Conservation (phyloP, 2,329 filamentous ascomycete genomes). For the Trichoderma endophyticum region DNA sequence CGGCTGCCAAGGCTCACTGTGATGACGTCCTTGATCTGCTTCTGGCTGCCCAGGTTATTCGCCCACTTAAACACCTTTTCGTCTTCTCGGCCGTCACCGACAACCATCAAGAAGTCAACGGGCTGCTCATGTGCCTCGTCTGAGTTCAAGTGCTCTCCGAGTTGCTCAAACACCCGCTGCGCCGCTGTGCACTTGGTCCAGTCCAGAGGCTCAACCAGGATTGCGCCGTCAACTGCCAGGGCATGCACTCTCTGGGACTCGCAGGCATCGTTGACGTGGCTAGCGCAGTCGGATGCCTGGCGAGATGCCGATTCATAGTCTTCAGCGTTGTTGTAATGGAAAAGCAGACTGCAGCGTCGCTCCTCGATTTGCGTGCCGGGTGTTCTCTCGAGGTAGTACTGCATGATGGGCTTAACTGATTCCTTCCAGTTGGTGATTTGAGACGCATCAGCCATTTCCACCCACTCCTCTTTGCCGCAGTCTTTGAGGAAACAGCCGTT, state of each 20-base stretch:
- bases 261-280: slow-evolving; percentile 93
- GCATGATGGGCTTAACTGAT: slow-evolving; percentile 76
- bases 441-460: slow-evolving; percentile 68
- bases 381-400: slow-evolving; percentile 86
- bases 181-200: slow-evolving; percentile 88
- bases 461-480: slow-evolving; percentile 67
- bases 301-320: slow-evolving; percentile 72
- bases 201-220: slow-evolving; percentile 80
- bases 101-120: slow-evolving; percentile 83
- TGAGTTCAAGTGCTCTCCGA: slow-evolving; percentile 40
- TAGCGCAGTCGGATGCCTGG: slow-evolving; percentile 84
- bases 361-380: slow-evolving; percentile 87
- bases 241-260: slow-evolving; percentile 80
- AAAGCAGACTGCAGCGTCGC: slow-evolving; percentile 85
- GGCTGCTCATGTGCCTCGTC: slow-evolving; percentile 35
- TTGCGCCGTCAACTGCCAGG: slow-evolving; percentile 72
- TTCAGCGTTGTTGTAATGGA: slow-evolving; percentile 82
- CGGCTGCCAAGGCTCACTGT: slow-evolving; percentile 84
- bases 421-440: slow-evolving; percentile 77
- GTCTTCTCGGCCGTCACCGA: slow-evolving; percentile 88
- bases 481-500: slow-evolving; percentile 89
- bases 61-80: slow-evolving; percentile 95
- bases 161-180: slow-evolving; percentile 64
- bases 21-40: slow-evolving; percentile 64
- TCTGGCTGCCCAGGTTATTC: slow-evolving; percentile 64